Evolutionary conservation across 768 basidiomycete genomes (phyloP).

Genomic region (Psilocybe cyanescens): DNA sequence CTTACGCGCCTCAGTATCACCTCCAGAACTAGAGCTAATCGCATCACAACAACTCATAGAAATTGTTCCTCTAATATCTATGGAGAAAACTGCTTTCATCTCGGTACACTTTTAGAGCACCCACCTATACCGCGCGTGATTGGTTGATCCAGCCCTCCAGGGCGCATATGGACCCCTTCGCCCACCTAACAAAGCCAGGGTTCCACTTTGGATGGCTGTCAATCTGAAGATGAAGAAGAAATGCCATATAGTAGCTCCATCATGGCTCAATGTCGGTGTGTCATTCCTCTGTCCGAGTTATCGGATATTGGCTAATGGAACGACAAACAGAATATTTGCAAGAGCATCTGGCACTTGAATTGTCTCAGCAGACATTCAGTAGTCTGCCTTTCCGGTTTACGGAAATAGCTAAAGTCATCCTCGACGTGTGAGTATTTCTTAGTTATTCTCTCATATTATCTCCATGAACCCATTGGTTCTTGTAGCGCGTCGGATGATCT

Average conservation of each 20-base stretch:
- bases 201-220: constrained; percentile 97
- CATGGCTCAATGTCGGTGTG: constrained; percentile 88
- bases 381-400: constrained; percentile 85
- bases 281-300: constrained; percentile 6
- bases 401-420: constrained; percentile 87
- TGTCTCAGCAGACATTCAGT: constrained; percentile 72
- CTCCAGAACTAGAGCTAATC: constrained; percentile 86
- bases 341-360: constrained; percentile 74
- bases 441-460: neutral
- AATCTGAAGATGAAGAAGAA: constrained; percentile 95
- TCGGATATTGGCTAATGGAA: neutral
- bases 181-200: constrained; percentile 80
- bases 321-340: constrained; percentile 75
- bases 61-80: constrained; percentile 85
- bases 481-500: constrained; percentile 89
- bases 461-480: neutral
- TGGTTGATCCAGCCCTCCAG: constrained; percentile 45
- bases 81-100: constrained; percentile 92
- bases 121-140: constrained; percentile 11
- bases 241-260: constrained; percentile 89
- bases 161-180: constrained; percentile 92
- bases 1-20: constrained; percentile 73
- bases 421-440: constrained; percentile 79
- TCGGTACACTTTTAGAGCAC: constrained; percentile 55
- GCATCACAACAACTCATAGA: constrained; percentile 85